phyloP scores from a whole-genome alignment of 2,329 filamentous ascomycete genomes.

The Aspergillus jensenii region DNA sequence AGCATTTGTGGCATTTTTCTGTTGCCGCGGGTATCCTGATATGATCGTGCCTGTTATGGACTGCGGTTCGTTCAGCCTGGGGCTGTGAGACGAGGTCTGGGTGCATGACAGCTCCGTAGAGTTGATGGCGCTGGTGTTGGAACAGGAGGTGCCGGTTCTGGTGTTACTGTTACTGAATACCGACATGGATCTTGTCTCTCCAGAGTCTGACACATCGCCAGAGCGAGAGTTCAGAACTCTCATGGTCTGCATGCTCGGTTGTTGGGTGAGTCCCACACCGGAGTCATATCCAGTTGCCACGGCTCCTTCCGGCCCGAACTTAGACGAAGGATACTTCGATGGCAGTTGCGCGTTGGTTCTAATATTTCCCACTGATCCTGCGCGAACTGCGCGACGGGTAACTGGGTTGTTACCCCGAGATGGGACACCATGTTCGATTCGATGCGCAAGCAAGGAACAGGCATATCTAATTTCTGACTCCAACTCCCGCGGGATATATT shows the following conservation, averaged over 20 bases:
- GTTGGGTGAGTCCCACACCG: slow-evolving; percentile 21
- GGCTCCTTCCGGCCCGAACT: slow-evolving; percentile 6
- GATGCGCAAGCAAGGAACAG: slow-evolving; percentile 32
- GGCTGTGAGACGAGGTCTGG: slow-evolving; percentile 1
- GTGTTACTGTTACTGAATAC: slow-evolving; percentile 11
- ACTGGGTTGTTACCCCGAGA: not conserved
- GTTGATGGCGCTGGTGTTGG: slow-evolving; percentile 4
- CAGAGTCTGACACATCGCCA: slow-evolving; percentile 8
- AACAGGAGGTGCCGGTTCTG: slow-evolving; percentile 11
- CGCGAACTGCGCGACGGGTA: not conserved
- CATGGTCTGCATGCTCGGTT: slow-evolving; percentile 20
- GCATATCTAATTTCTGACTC: slow-evolving; percentile 37
- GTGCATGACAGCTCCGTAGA: slow-evolving; percentile 3
- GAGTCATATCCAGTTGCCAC: slow-evolving; percentile 20
- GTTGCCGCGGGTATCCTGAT: not conserved
- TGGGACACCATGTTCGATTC: slow-evolving; percentile 27
- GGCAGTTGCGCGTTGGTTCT: slow-evolving; percentile 8
- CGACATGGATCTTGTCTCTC: not conserved
- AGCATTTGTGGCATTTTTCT: slow-evolving; percentile 8
- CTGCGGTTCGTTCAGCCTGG: not conserved
- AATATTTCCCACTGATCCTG: not conserved
- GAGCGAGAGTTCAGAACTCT: slow-evolving; percentile 14
- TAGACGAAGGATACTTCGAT: slow-evolving; percentile 11
- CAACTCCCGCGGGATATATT: slow-evolving; percentile 31
- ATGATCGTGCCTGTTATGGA: not conserved